These are phyloP conservation scores for Trichoderma gamsii DNA, from an alignment of 495 filamentous ascomycete genomes.

Conservation along the genomic window DNA sequence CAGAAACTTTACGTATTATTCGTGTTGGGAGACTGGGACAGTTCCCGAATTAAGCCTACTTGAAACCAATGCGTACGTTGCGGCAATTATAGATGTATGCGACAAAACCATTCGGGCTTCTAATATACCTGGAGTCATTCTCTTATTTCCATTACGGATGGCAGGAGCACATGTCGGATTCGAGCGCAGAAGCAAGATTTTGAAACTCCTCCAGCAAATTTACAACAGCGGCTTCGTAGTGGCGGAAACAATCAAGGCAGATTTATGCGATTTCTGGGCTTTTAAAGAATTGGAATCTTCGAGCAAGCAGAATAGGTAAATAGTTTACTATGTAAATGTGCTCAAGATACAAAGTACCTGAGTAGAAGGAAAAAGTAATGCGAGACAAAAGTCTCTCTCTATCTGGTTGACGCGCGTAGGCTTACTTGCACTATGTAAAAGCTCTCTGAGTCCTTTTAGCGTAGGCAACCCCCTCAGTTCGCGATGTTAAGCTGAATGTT, in stretches of 20 bases:
- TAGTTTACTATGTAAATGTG: background rate
- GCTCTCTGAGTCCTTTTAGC: no score
- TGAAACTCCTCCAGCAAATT: background rate
- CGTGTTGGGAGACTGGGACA: background rate
- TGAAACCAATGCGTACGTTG: background rate
- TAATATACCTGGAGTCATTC: background rate
- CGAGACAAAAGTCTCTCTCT: no score
- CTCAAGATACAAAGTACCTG: background rate
- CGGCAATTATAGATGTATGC: background rate
- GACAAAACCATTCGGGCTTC: background rate
- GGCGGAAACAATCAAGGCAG: background rate
- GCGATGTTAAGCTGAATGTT: constrained; percentile 15
- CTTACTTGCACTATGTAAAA: no score
- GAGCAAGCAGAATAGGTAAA: background rate
- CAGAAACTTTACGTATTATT: background rate
- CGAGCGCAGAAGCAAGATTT: background rate
- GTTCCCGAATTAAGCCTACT: background rate
- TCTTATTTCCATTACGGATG: background rate
- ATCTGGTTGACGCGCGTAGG: no score
- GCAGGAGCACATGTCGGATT: background rate
- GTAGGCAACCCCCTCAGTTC: no score
- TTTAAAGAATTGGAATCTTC: background rate
- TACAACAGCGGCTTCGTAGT: background rate
- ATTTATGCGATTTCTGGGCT: background rate
- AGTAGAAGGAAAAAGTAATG: no score